Evolutionary conservation across 106 monocot species (phyloP).

Genomic region (Dendrobium chrysotoxum): DNA sequence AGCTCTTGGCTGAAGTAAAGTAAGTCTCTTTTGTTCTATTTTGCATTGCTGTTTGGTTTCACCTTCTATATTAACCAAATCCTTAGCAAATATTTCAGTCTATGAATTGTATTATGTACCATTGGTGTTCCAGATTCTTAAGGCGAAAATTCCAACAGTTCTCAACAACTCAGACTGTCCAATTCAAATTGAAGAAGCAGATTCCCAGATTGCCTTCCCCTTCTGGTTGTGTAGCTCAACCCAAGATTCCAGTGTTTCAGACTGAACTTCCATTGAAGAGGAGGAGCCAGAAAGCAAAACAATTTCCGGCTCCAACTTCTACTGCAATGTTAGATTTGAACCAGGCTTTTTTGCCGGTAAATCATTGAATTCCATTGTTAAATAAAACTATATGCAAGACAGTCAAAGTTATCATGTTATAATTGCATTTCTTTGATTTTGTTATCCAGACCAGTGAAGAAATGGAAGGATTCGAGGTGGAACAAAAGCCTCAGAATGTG

Average conservation of each 20-base stretch:
- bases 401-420: not conserved
- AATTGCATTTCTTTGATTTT: not conserved
- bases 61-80: not conserved
- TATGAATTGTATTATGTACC: not conserved
- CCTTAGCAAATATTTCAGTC: not conserved
- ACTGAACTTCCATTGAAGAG: too few relatives aligned
- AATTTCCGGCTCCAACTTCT: conserved; percentile 8
- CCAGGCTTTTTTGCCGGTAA: conserved; percentile 5
- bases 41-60: not conserved
- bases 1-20: conserved; percentile 5
- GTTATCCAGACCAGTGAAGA: conserved; percentile 38
- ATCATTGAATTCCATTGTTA: conserved; percentile 11
- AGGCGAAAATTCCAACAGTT: conserved; percentile 30
- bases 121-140: conserved; percentile 24
- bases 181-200: conserved; percentile 11
- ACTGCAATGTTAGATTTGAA: conserved; percentile 32
- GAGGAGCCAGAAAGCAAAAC: conserved; percentile 7
- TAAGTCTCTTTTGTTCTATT: not conserved
- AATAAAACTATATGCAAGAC: too few relatives aligned
- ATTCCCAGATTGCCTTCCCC: not conserved
- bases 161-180: conserved; percentile 2
- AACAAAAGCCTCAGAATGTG: conserved; percentile 16
- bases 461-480: conserved; percentile 20
- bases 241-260: not conserved
- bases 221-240: not conserved